Percentiles rank a stretch among this genome's conserved stretches.
Conservation (phyloP, 2,329 filamentous ascomycete species). For the Nemania sp. region DNA sequence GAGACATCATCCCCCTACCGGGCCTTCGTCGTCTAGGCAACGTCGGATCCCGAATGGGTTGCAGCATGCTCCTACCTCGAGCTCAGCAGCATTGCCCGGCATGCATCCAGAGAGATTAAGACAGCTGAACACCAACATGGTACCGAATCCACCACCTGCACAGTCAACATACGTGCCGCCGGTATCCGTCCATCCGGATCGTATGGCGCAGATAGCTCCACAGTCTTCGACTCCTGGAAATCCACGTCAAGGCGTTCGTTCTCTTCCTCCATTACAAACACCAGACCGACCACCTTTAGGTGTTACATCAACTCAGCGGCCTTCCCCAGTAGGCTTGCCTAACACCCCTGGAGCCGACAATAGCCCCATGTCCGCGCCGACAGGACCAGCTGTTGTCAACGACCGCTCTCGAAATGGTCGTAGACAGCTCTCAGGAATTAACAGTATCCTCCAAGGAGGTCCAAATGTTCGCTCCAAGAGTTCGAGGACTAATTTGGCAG, state of each 20-base stretch:
- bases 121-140: constrained; percentile 33
- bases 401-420: constrained; percentile 47
- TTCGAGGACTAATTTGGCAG: constrained; percentile 51
- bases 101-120: constrained; percentile 42
- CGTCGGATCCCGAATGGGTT: constrained; percentile 47
- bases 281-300: constrained; percentile 40
- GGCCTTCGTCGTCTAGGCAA: constrained; percentile 55
- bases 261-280: constrained; percentile 40
- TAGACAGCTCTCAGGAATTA: constrained; percentile 63
- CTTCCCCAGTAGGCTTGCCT: constrained; percentile 30
- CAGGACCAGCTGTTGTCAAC: constrained; percentile 41
- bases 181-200: constrained; percentile 47
- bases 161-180: constrained; percentile 35
- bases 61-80: constrained; percentile 36
- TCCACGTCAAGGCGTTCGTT: constrained; percentile 34
- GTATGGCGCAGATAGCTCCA: constrained; percentile 46
- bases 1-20: constrained; percentile 55
- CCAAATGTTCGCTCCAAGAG: constrained; percentile 43
- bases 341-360: constrained; percentile 33
- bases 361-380: constrained; percentile 40
- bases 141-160: constrained; percentile 25
- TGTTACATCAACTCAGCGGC: constrained; percentile 35
- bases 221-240: constrained; percentile 32
- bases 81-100: constrained; percentile 32
- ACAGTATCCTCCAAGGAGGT: constrained; percentile 57